Conservation (phyloP, 208 protist genomes). For the Acanthamoeba rhysodes region DNA sequence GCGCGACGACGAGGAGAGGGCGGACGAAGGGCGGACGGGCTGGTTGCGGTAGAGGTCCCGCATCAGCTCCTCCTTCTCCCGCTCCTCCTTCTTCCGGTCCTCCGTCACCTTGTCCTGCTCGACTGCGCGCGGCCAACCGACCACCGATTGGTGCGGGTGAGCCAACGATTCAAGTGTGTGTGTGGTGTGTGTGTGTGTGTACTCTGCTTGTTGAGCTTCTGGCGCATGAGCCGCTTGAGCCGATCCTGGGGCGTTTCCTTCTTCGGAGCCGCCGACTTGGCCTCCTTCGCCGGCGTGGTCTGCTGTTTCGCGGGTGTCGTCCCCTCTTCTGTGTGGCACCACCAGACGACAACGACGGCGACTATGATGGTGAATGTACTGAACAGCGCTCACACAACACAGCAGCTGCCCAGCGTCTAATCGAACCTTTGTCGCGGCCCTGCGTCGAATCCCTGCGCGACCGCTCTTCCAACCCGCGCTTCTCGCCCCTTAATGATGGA, state of each 20-base stretch:
- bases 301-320: neutral
- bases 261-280: neutral
- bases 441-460: neutral
- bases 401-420: neutral
- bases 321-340: neutral
- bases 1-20: neutral
- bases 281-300: neutral
- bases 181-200: neutral
- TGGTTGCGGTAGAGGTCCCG: slow-evolving; percentile 55
- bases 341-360: no score
- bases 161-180: neutral
- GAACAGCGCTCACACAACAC: no score
- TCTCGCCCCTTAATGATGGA: neutral
- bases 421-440: neutral
- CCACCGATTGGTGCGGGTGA: neutral
- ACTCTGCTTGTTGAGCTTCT: slow-evolving; percentile 68
- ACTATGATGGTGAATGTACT: no score
- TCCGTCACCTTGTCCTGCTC: slow-evolving; percentile 40
- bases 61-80: slow-evolving; percentile 49
- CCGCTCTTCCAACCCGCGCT: neutral
- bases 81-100: slow-evolving; percentile 30
- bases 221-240: slow-evolving; percentile 47
- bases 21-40: neutral
- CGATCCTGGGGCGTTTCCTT: slow-evolving; percentile 63
- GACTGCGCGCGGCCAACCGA: neutral